Base-by-base conservation (phyloP, 768 basidiomycete species). In the Psilocybe subaeruginosa region DNA sequence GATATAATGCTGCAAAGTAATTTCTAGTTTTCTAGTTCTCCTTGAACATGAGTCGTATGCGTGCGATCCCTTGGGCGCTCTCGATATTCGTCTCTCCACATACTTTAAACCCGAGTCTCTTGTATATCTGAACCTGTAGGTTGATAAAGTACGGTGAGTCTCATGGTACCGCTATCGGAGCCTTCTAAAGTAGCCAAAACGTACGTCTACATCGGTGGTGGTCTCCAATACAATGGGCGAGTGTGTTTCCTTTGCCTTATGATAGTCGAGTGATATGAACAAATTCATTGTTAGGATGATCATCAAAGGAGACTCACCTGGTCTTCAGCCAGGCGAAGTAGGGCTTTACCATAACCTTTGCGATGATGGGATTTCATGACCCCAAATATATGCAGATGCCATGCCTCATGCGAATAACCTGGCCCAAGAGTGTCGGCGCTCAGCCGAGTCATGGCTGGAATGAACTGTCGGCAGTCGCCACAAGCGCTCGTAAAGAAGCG, bases 341-440 rank as follows among this genome's bases (percentile, higher is more conserved):
- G 41, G 1, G 62, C 63, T 52, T 70, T 73, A 19, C 69, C 74
- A 12, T 70, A 66, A 14, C 74, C 74, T 56, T 73, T 73, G 3
- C 72, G 65, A n/a, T 75, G 74, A 50, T 74, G 67, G 2, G 64
- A 61, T 11, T 70, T 73, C 17, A 63, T 43, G 30, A 75, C 70
- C 3, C 69, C 74, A 52, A 77, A 72, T 9, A 73, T 55, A 8
- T 70, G 70, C 12, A 76, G 62, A 51, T 71, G 64, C 72, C 73
- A 76, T 5, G 72, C 60, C 1, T 69, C 60, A 2, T 63, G 62
- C 6, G 66, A 52, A 50, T 67, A 68, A 30, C 62, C 69, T 0
- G 64, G 55, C 3, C 71, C 72, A 4, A 73, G 50, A 1, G 67
- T 52, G 0, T 65, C 54, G 1, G 51, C 57, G 7, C 69, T 59